Base-by-base conservation (phyloP, 176 grass and related monocot species). In the Elymus sibiricus region DNA sequence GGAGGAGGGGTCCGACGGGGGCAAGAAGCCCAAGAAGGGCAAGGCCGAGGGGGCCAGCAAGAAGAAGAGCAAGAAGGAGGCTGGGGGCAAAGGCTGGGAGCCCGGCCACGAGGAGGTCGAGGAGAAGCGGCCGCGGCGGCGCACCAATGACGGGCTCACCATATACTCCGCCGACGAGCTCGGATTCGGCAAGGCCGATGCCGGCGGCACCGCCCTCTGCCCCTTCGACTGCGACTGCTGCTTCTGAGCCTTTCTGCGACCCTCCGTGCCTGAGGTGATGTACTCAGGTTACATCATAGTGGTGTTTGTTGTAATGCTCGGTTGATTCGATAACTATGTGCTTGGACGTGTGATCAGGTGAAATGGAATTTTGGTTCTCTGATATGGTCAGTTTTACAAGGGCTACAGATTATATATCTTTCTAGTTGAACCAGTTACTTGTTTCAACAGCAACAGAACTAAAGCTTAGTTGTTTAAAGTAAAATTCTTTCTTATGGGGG, bases 211-310 rank as follows among this genome's bases (percentile, higher is more conserved):
- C 1, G 37, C 87, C 5, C 89, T 91, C 37, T 96, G 94, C 78
- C 94, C 94, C 34, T 96, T 96, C 27, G 91, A 96, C 74, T 96
- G 94, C 34, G 84, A 86, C 5, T 96, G 94, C 82, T 96, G 94
- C 89, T 96, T 96, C 84, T 96, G 79, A 92, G 77, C 58, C 26
- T 26, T 81, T 27, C 78, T n/a, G 31, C 53, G 29, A 44, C 13
- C 39, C 42, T 69, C 46, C 4, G 7, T 59, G 34, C 31, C 27
- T 3, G 64, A 85, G 74, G 78, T 88, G 78, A 85, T 70, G 72
- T 78, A 4, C 10, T 40, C n/a, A 17, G n/a, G 15, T 53, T 60
- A 83, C 40, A 70, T 28, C 38, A 7, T 42, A 11, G 3, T 21
- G 42, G 71, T 86, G 43, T 8, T 81, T 79, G 58, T 55, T 82